These are phyloP conservation scores for Schizophyllum amplum DNA, from an alignment of 1,284 basidiomycete genomes.

Conservation along the genomic window DNA sequence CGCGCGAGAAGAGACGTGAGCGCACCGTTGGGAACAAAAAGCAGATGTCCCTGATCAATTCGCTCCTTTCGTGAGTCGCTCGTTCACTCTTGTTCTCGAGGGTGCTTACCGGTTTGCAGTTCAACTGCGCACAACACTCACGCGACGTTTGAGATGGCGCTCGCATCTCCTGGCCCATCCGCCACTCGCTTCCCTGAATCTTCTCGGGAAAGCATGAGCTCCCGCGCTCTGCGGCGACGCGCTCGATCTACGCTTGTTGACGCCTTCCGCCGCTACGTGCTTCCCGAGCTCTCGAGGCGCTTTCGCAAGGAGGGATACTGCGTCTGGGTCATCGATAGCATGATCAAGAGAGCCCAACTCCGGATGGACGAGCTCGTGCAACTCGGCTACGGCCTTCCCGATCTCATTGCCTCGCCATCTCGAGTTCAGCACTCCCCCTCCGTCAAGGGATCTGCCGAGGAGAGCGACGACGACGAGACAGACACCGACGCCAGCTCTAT, in stretches of 20 bases:
- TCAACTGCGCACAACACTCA: background rate
- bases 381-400: conserved; percentile 8
- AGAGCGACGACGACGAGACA: conserved; percentile 27
- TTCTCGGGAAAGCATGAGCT: conserved; percentile 19
- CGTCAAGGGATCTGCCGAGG: conserved; percentile 13
- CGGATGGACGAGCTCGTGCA: conserved; percentile 39
- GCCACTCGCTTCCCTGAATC: background rate
- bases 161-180: background rate
- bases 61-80: conserved; percentile 1
- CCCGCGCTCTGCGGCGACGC: conserved; percentile 45
- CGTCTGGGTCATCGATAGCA: conserved; percentile 47
- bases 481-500: conserved; percentile 50
- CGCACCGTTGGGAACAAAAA: background rate
- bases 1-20: background rate
- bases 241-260: conserved; percentile 74
- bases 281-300: conserved; percentile 37
- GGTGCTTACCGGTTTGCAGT: background rate
- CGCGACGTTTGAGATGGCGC: background rate
- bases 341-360: conserved; percentile 39
- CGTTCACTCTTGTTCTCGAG: conserved; percentile 2
- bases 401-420: conserved; percentile 4
- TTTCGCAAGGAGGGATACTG: conserved; percentile 32
- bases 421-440: conserved; percentile 1
- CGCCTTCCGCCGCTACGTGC: conserved; percentile 60
- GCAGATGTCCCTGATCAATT: conserved; percentile 5